phyloP scores from a whole-genome alignment of 2,329 filamentous ascomycete species.

The Lachnellula occidentalis region DNA sequence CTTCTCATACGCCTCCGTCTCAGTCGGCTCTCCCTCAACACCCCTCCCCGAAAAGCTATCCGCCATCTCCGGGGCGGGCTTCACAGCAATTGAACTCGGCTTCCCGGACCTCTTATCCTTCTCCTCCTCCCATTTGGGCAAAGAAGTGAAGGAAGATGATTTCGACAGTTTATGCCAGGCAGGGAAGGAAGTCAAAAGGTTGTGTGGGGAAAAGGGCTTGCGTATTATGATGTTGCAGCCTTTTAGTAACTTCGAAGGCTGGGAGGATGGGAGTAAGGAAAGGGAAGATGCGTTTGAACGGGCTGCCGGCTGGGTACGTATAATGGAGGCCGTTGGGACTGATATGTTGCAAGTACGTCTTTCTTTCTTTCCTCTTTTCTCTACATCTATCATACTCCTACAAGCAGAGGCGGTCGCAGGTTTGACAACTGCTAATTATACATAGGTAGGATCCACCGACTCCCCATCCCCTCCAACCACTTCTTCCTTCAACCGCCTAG shows the following conservation, averaged over 20 bases:
- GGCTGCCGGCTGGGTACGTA: constrained; percentile 60
- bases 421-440: not conserved
- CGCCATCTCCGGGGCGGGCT: constrained; percentile 59
- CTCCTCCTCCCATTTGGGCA: constrained; percentile 45
- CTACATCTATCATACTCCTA: not conserved
- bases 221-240: constrained; percentile 68
- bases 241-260: constrained; percentile 73
- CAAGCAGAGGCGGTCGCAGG: not conserved
- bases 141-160: constrained; percentile 50
- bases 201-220: constrained; percentile 50
- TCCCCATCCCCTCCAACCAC: constrained; percentile 45
- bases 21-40: constrained; percentile 43
- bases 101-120: constrained; percentile 68
- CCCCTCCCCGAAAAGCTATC: constrained; percentile 55
- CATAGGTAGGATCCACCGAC: constrained; percentile 58
- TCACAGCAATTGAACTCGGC: constrained; percentile 65
- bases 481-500: constrained; percentile 44
- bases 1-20: constrained; percentile 51
- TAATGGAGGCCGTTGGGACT: constrained; percentile 66
- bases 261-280: constrained; percentile 52
- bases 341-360: constrained; percentile 61
- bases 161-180: constrained; percentile 53
- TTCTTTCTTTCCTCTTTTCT: too few species aligned
- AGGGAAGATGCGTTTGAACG: constrained; percentile 57
- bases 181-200: constrained; percentile 46